Percentiles rank a stretch among this genome's conserved stretches.
These are phyloP conservation scores for Centrapalus pauciflorus DNA, from an alignment of 129 eudicot species.

Conservation along the genomic window DNA sequence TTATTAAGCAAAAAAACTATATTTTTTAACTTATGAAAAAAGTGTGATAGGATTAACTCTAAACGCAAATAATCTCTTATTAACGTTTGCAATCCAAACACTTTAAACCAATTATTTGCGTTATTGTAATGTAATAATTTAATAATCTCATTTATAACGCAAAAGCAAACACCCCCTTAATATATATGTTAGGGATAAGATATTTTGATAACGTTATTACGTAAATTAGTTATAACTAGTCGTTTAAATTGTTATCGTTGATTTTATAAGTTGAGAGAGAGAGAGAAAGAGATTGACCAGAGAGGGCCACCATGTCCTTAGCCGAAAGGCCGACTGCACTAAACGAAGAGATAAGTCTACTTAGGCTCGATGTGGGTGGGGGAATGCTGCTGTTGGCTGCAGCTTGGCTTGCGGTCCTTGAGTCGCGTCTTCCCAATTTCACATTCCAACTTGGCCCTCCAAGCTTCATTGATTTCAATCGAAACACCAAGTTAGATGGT, in stretches of 20 bases:
- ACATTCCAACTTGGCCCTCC: conserved; percentile 90
- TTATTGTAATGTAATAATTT: too few relatives aligned
- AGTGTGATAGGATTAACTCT: too few relatives aligned
- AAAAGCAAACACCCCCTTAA: too few relatives aligned
- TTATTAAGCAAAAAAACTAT: too few relatives aligned
- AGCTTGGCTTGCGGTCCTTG: conserved; percentile 68
- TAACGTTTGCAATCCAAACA: too few relatives aligned
- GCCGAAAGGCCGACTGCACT: conserved; percentile 65
- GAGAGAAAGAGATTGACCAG: conserved; percentile 34
- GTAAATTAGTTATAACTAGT: too few relatives aligned
- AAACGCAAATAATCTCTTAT: too few relatives aligned
- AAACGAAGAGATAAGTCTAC: conserved; percentile 53
- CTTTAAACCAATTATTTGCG: too few relatives aligned
- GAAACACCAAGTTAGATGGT: not conserved
- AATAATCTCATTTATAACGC: too few relatives aligned
- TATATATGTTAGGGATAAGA: too few relatives aligned
- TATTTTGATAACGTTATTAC: too few relatives aligned
- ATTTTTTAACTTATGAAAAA: too few relatives aligned
- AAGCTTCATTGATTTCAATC: conserved; percentile 38
- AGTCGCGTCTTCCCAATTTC: conserved; percentile 79
- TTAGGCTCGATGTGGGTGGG: conserved; percentile 63
- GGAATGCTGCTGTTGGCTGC: conserved; percentile 88
- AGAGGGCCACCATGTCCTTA: conserved; percentile 74
- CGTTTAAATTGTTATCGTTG: not conserved
- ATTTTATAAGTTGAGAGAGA: not conserved